Base-by-base conservation (phyloP, 345 rosid genomes). In the Laguncularia racemosa region DNA sequence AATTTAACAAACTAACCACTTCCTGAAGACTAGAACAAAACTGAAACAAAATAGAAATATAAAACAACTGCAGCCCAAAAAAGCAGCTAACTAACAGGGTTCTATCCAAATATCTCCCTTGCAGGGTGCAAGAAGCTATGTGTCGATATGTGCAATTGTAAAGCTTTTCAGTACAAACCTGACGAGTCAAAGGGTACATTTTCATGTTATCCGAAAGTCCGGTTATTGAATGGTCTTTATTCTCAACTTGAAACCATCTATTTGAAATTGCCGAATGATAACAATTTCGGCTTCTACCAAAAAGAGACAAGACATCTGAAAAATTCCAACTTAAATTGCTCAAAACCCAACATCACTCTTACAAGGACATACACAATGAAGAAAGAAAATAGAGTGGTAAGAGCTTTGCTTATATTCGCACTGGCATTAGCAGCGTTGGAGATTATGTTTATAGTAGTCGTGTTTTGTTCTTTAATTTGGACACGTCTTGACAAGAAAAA, bases 191-290 rank as follows among this genome's bases (percentile, higher is more conserved):
- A 6, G 2, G 52, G 72, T 44, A 12, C 17, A 8, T 58, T 53
- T 16, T 46, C 50, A 6, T 76, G 74, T 43, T 68, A 60, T 1
- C 57, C 65, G 12, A 77, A 77, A 54, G 47, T 10, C 0, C 43
- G 18, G 13, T 20, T 77, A 56, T 16, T 54, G 13, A 73, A 73
- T n/a, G 76, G 75, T 20, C 50, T 13, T 28, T 16, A 48, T 26
- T 2, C 56, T 50, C 56, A 65, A 13, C 18, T 6, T 7, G 72
- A 61, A 13, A 54, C 53, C 40, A 7, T 66, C 3, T 69, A 72
- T 43, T 16, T 69, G 43, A 76, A 61, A 45, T 54, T 69, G 50
- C 51, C 68, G 0, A 71, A 61, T 56, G 19, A 26, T 26, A 2
- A 26, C 28, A 26, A 53, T 40, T 2, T 20, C 4, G 21, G 21